Evolutionary conservation across 768 basidiomycete genomes (phyloP).

Genomic region (Lentinula boryana): DNA sequence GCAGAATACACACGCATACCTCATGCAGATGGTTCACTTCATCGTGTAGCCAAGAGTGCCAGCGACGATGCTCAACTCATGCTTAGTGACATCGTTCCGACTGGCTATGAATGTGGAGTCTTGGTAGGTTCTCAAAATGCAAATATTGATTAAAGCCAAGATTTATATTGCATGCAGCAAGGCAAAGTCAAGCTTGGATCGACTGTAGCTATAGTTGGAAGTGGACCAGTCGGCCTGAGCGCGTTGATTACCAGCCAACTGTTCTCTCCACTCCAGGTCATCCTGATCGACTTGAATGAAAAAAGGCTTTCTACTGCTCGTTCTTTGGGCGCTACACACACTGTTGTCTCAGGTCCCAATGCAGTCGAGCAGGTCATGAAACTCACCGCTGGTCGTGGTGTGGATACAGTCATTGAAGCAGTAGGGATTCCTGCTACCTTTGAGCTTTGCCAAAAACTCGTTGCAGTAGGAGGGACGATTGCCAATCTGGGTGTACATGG

Average conservation of each 20-base stretch:
- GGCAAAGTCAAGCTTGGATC: slow-evolving; percentile 16
- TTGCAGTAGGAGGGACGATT: slow-evolving; percentile 18
- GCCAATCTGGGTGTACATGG: slow-evolving; percentile 21
- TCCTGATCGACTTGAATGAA: slow-evolving; percentile 15
- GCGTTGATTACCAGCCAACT: slow-evolving; percentile 16
- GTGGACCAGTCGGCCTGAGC: slow-evolving; percentile 16
- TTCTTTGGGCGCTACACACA: slow-evolving; percentile 16
- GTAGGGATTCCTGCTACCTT: slow-evolving; percentile 18
- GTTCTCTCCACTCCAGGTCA: slow-evolving; percentile 14
- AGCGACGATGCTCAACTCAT: slow-evolving; percentile 14
- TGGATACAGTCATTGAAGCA: slow-evolving; percentile 18
- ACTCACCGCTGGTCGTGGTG: slow-evolving; percentile 17
- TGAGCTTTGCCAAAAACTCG: slow-evolving; percentile 17
- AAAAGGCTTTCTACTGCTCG: slow-evolving; percentile 13
- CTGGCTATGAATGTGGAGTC: slow-evolving; percentile 18
- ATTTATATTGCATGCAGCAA: slow-evolving; percentile 3
- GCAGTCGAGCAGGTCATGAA: slow-evolving; percentile 14
- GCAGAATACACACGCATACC: slow-evolving; percentile 19
- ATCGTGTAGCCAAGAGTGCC: slow-evolving; percentile 9
- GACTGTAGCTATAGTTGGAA: slow-evolving; percentile 16
- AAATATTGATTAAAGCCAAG: not conserved
- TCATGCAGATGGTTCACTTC: slow-evolving; percentile 14
- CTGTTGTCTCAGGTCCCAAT: slow-evolving; percentile 12
- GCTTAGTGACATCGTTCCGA: slow-evolving; percentile 19
- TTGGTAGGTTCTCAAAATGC: slow-evolving; percentile 8